phyloP scores from a whole-genome alignment of 1,284 basidiomycete species.

The Bondarzewia mesenterica region DNA sequence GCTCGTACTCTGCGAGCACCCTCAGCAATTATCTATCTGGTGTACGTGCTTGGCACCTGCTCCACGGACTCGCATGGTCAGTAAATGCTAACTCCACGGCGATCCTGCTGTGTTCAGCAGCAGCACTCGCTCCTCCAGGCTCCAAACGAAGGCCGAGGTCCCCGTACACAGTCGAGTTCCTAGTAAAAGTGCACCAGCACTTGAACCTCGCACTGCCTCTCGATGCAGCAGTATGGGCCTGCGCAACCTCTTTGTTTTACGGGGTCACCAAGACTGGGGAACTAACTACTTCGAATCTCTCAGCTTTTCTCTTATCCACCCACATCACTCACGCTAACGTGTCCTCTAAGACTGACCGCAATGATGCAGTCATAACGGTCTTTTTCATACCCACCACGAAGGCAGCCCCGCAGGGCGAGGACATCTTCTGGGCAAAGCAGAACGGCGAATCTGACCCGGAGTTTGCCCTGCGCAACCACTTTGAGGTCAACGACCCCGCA shows the following conservation, averaged over 20 bases:
- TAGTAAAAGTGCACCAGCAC: background rate
- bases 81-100: background rate
- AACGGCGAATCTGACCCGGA: conserved; percentile 20
- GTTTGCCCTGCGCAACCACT: conserved; percentile 19
- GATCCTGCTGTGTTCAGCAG: background rate
- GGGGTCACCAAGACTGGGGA: background rate
- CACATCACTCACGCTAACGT: background rate
- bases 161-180: background rate
- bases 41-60: conserved; percentile 18
- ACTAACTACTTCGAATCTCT: background rate
- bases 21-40: conserved; percentile 16
- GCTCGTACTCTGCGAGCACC: conserved; percentile 12
- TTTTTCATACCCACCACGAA: conserved; percentile 27
- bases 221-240: background rate
- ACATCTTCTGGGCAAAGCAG: conserved; percentile 10
- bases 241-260: background rate
- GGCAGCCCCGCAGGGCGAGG: conserved; percentile 14
- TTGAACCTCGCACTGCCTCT: background rate
- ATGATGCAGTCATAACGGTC: too few species aligned
- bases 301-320: background rate
- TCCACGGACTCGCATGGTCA: conserved; percentile 15
- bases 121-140: background rate
- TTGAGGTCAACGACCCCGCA: conserved; percentile 21
- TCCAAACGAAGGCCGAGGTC: background rate
- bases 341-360: too few species aligned